phyloP scores from a whole-genome alignment of 2,329 filamentous ascomycete genomes.

The Cadophora sp. region DNA sequence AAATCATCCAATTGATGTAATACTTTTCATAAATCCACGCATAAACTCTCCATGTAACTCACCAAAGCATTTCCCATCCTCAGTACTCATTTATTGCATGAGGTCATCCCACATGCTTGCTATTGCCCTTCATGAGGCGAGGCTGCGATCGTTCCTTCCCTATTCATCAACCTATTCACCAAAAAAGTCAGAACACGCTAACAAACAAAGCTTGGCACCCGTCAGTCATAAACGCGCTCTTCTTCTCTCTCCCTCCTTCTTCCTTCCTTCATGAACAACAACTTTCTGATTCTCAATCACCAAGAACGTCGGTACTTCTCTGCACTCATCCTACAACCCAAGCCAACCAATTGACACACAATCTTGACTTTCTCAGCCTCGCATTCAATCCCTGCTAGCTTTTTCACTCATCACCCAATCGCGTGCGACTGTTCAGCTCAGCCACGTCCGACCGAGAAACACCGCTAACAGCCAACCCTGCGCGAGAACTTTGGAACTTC shows the following conservation, averaged over 20 bases:
- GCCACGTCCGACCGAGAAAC: neutral
- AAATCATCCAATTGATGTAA: neutral
- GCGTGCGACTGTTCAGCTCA: neutral
- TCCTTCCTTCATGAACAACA: constrained; percentile 12
- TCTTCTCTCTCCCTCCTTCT: neutral
- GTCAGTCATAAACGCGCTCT: neutral
- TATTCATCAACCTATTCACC: neutral
- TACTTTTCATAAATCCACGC: too few relatives aligned
- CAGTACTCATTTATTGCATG: neutral
- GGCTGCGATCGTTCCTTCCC: constrained; percentile 12
- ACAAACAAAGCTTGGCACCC: neutral
- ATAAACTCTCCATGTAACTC: too few relatives aligned
- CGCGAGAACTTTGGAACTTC: neutral
- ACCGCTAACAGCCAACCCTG: neutral
- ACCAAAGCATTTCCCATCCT: neutral
- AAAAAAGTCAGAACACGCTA: constrained; percentile 1
- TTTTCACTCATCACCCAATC: neutral
- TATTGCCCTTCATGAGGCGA: neutral
- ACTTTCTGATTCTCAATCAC: constrained; percentile 8
- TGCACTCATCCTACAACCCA: constrained; percentile 9
- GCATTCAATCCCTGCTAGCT: constrained; percentile 9
- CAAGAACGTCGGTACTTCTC: constrained; percentile 8
- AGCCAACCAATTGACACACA: neutral
- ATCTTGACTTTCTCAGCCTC: neutral
- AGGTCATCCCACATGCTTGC: neutral